A percentile compares a stretch with the other conserved stretches of the same genome.
Evolutionary conservation across 495 filamentous ascomycete species (phyloP).

Genomic region (Cetradonia linearis): DNA sequence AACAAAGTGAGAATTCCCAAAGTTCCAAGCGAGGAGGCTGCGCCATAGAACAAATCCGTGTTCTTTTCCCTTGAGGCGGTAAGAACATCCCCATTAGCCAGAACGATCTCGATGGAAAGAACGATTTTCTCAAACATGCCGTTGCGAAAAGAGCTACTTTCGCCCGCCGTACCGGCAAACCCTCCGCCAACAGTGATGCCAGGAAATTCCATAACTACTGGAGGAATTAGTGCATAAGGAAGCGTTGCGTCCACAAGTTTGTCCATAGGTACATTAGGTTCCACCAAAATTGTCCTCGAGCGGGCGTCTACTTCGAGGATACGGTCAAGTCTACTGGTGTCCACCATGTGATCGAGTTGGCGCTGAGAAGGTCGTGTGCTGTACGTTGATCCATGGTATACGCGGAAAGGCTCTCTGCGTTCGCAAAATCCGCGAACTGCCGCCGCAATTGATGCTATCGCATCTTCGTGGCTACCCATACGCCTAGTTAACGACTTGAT

Average conservation of each 20-base stretch:
- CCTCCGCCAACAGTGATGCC: slow-evolving; percentile 50
- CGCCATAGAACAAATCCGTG: slow-evolving; percentile 42
- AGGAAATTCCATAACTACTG: slow-evolving; percentile 50
- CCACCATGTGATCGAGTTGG: slow-evolving; percentile 39
- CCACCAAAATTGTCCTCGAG: slow-evolving; percentile 34
- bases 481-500: neutral
- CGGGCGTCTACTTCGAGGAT: slow-evolving; percentile 43
- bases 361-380: slow-evolving; percentile 46
- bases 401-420: slow-evolving; percentile 53
- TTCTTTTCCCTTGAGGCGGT: slow-evolving; percentile 31
- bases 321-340: slow-evolving; percentile 43
- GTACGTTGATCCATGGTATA: slow-evolving; percentile 71
- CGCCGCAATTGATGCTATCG: slow-evolving; percentile 37
- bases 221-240: slow-evolving; percentile 36
- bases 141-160: slow-evolving; percentile 45
- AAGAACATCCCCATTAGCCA: slow-evolving; percentile 43
- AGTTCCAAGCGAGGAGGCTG: slow-evolving; percentile 42
- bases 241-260: slow-evolving; percentile 35
- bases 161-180: slow-evolving; percentile 45
- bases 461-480: slow-evolving; percentile 32
- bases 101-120: slow-evolving; percentile 42
- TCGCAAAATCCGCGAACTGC: slow-evolving; percentile 46
- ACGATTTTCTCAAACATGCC: slow-evolving; percentile 47
- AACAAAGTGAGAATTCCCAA: slow-evolving; percentile 45
- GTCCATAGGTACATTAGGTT: slow-evolving; percentile 48